These are phyloP conservation scores for Mimosa pudica DNA, from an alignment of 306 rosid genomes.

Conservation along the genomic window DNA sequence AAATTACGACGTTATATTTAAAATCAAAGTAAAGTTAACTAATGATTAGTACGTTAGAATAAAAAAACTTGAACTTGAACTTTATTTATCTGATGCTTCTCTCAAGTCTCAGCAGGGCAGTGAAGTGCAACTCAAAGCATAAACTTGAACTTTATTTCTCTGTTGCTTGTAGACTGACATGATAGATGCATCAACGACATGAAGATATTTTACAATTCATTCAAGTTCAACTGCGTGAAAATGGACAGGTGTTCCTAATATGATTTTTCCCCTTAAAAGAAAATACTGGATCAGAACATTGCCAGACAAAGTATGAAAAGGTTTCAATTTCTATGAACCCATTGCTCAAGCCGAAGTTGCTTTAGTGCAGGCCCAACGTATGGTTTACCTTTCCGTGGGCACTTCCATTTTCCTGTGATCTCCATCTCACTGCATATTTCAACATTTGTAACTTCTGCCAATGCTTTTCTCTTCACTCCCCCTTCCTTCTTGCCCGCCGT, in stretches of 20 bases:
- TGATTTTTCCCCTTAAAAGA: not conserved
- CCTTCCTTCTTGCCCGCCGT: constrained; percentile 29
- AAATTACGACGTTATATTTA: too few species aligned
- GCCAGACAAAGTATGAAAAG: not conserved
- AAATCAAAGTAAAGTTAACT: too few species aligned
- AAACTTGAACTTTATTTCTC: not conserved
- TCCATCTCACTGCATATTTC: constrained; percentile 38
- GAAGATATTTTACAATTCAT: not conserved
- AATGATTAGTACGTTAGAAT: too few species aligned
- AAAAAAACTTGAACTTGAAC: too few species aligned
- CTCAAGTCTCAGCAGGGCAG: not conserved
- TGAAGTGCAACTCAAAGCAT: not conserved
- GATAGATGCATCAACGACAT: not conserved
- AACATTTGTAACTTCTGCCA: constrained; percentile 75
- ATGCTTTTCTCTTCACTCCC: constrained; percentile 49
- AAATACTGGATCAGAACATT: not conserved
- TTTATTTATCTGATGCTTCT: not conserved
- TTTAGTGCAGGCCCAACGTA: constrained; percentile 70
- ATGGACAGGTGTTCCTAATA: not conserved
- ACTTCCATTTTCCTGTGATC: constrained; percentile 78
- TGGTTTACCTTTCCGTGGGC: constrained; percentile 83
- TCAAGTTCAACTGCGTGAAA: not conserved
- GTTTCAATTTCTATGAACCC: constrained; percentile 53
- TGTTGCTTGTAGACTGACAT: not conserved
- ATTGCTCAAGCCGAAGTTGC: constrained; percentile 87